Evolutionary conservation across 306 rosid genomes (phyloP).

Genomic region (Cercis canadensis): DNA sequence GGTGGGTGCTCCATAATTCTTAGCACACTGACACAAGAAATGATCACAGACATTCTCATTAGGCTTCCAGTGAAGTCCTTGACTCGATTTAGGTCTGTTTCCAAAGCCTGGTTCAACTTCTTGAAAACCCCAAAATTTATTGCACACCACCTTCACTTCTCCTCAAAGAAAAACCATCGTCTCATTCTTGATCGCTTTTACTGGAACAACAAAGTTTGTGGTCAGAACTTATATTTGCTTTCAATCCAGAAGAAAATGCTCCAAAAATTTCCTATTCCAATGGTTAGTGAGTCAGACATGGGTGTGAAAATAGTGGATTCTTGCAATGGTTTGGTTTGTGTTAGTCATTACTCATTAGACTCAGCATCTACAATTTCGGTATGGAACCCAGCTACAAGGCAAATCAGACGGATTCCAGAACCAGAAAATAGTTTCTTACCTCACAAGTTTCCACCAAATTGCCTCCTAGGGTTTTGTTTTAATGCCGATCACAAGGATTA

Average conservation of each 20-base stretch:
- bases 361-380: conserved; percentile 29
- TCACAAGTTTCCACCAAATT: conserved; percentile 41
- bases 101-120: neutral
- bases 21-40: neutral
- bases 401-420: conserved; percentile 33
- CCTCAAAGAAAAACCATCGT: conserved; percentile 6
- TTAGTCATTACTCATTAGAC: conserved; percentile 33
- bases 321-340: conserved; percentile 41
- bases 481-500: conserved; percentile 18
- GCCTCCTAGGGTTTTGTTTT: conserved; percentile 38
- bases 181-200: conserved; percentile 36
- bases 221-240: conserved; percentile 29
- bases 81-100: neutral
- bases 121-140: neutral
- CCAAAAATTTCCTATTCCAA: conserved; percentile 30
- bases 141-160: neutral
- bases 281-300: conserved; percentile 35
- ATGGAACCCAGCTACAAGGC: conserved; percentile 39
- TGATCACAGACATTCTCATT: neutral
- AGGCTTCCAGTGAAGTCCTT: conserved; percentile 10
- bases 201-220: conserved; percentile 8
- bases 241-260: conserved; percentile 16
- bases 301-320: conserved; percentile 43
- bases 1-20: neutral
- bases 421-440: conserved; percentile 13